phyloP scores from a whole-genome alignment of 2,329 filamentous ascomycete genomes.

The Diaporthe velutina region DNA sequence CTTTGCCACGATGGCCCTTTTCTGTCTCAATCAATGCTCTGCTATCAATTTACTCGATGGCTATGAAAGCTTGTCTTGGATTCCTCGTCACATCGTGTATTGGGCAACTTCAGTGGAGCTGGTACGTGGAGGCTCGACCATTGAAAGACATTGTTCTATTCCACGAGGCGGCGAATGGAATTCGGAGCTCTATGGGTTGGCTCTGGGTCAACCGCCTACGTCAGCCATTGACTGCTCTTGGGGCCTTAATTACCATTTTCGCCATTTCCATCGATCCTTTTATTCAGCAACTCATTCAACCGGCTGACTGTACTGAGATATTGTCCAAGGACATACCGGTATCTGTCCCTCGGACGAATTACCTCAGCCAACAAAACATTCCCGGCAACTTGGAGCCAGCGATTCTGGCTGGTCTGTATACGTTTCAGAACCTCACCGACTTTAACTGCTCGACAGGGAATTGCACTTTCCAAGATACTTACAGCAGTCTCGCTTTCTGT shows the following conservation, averaged over 20 bases:
- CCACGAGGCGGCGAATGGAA: neutral
- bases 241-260: constrained; percentile 2
- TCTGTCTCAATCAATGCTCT: constrained; percentile 27
- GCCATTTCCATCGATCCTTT: constrained; percentile 28
- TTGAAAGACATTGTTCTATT: constrained; percentile 9
- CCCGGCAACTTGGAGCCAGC: neutral
- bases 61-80: neutral
- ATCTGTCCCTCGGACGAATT: constrained; percentile 22
- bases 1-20: constrained; percentile 26
- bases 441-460: constrained; percentile 23
- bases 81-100: constrained; percentile 21
- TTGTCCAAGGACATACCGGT: neutral
- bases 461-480: constrained; percentile 22
- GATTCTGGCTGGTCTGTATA: neutral
- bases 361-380: neutral
- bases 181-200: neutral
- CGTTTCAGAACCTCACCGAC: neutral
- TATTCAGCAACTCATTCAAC: constrained; percentile 25
- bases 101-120: constrained; percentile 30
- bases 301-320: neutral
- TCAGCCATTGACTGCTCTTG: constrained; percentile 24
- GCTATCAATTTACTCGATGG: constrained; percentile 18
- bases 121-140: constrained; percentile 12
- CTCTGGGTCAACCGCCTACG: neutral
- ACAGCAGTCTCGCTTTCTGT: constrained; percentile 12